Conservation (phyloP, 331 rosid genomes). For the Spiraea crenata region DNA sequence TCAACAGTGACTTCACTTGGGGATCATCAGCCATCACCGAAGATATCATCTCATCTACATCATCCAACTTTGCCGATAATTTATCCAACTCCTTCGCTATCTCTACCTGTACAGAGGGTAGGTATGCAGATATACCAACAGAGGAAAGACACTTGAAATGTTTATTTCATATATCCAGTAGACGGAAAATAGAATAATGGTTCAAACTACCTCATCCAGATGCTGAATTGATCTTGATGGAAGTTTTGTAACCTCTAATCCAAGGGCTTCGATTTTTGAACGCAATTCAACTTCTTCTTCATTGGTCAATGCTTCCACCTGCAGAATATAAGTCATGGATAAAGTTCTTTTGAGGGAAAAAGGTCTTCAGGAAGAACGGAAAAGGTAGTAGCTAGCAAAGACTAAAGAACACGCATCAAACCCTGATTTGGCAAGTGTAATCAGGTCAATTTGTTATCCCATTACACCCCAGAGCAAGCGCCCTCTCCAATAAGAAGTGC, state of each 20-base stretch:
- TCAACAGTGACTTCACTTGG: constrained; percentile 73
- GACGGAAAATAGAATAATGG: constrained; percentile 12
- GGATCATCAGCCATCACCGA: constrained; percentile 88
- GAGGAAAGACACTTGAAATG: constrained; percentile 18
- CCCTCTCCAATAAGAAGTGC: background rate
- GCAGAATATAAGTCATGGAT: constrained; percentile 24
- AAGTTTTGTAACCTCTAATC: constrained; percentile 85
- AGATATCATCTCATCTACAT: constrained; percentile 87
- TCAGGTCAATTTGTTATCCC: background rate
- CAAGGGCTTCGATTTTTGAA: constrained; percentile 89
- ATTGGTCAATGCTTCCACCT: constrained; percentile 84
- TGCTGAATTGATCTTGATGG: constrained; percentile 60
- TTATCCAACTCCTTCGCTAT: constrained; percentile 85
- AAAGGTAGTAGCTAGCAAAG: background rate
- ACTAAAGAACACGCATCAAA: background rate
- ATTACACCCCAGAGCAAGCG: background rate
- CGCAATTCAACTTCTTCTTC: constrained; percentile 94
- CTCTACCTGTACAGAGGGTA: constrained; percentile 53
- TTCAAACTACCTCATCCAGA: constrained; percentile 62
- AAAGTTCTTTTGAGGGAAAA: constrained; percentile 1
- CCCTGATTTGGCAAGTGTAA: background rate
- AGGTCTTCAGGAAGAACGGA: background rate
- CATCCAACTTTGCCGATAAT: constrained; percentile 75
- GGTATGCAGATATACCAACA: background rate
- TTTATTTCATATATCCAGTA: background rate